Base-by-base conservation (phyloP, 441 rosid genomes). In the Gossypium gossypioides region DNA sequence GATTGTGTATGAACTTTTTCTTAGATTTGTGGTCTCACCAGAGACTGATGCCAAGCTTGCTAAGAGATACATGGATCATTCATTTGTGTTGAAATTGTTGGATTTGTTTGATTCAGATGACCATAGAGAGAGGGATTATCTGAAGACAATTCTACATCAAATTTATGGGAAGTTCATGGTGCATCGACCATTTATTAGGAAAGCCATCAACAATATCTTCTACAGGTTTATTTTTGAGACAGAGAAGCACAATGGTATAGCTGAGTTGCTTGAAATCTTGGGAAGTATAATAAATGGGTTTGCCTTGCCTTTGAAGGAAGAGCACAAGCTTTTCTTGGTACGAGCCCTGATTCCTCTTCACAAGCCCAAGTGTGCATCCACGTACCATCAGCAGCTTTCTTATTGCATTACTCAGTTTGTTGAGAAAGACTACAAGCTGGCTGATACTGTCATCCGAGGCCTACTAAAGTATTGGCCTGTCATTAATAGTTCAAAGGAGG, bases 71-170 rank as follows among this genome's bases (percentile, higher is more conserved):
- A 78, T 90, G 54, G 96, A 92, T 58, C 97, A 88, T 83, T 90
- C 97, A 0, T 92, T 90, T 60, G 91, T 92, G 61, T 79, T 92
- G 86, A 87, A 81, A 76, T 78, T 92, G 77, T 76, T 92, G 40
- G 96, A 90, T 81, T 81, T 88, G 89, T 88, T 92, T 50, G 93
- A 90, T 78, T 88, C 96, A 6, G 96, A 90, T 80, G 96, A 92
- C 34, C 93, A 89, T 50, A 84, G 96, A 74, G 97, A 92, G 78
- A 88, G 97, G 83, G 97, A 92, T 76, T 92, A 88, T 81, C 74
- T 92, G 74, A 92, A 92, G 82, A 90, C 91, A 0, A 87, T 90
- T 66, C 86, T 92, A 5, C 96, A 90, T 76, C 87, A 91, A 7
- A 82, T 88, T 9, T 90, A 90, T 67, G 92, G 96, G 54, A 90